Evolutionary conservation across 2,329 filamentous ascomycete species (phyloP).

Genomic region (Sporothrix brasiliensis): DNA sequence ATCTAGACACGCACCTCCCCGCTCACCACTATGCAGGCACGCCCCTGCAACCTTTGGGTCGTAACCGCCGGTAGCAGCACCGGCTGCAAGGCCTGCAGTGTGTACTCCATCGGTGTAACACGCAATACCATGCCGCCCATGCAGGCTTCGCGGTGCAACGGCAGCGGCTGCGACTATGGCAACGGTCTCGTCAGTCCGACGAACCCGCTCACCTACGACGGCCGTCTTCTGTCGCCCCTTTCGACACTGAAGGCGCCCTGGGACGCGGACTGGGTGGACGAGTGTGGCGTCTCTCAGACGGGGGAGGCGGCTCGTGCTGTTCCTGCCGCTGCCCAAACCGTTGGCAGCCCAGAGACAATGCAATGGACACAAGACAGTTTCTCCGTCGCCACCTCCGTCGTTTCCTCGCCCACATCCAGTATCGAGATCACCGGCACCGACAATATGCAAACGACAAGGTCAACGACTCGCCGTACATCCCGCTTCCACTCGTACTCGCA

Average conservation of each 20-base stretch:
- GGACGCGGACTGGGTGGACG: no score
- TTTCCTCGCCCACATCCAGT: background rate
- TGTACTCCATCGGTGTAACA: background rate
- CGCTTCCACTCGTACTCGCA: background rate
- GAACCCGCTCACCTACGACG: slow-evolving; percentile 16
- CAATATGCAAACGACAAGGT: background rate
- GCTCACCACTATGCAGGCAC: background rate
- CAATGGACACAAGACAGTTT: background rate
- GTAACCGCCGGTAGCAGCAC: background rate
- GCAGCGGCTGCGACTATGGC: slow-evolving; percentile 25
- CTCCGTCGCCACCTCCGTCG: background rate
- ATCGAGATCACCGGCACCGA: background rate
- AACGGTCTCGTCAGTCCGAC: slow-evolving; percentile 18
- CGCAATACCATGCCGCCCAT: slow-evolving; percentile 20
- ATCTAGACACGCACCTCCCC: background rate
- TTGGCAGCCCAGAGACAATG: background rate
- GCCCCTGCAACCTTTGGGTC: slow-evolving; percentile 22
- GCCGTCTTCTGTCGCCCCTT: background rate
- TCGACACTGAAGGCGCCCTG: background rate
- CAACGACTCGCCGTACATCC: background rate
- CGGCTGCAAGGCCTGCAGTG: slow-evolving; percentile 7
- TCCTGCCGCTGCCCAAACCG: background rate
- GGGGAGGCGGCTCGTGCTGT: background rate
- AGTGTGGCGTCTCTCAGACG: background rate
- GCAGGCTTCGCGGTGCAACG: slow-evolving; percentile 16